Base-by-base conservation (phyloP, 768 basidiomycete genomes). In the Kwoniella newhampshirensis region DNA sequence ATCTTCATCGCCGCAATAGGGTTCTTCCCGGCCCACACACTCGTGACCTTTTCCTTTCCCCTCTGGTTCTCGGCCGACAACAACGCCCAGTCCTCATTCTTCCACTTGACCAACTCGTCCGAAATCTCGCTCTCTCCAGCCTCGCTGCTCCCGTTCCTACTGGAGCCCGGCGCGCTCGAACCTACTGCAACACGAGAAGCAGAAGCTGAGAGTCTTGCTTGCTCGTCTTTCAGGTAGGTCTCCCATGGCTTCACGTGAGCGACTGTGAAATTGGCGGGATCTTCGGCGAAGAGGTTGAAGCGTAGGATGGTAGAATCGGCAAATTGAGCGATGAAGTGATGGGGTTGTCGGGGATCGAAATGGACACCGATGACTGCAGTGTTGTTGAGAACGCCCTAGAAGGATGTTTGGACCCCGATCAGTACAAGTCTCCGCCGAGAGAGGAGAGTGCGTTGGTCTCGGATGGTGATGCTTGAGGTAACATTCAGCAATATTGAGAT, bases 211-310 rank as follows among this genome's bases (percentile, higher is more conserved):
- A 32, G 32, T 32, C 32, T 32, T 13, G 32, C 32, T 13, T 32
- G 32, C 13, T 32, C 32, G 32, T 32, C 32, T 32, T 32, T 32
- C 32, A 32, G 44, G 25, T 20, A 46, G 47, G 47, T n/a, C 35
- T 26, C 26, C 25, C 13, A n/a, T 6, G 47, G 27, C n/a, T 26
- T 20, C 4, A 32, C 35, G 7, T 42, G 32, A 13, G 32, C 32
- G 13, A 11, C 20, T 28, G n/a, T 13, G 36, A 40, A 12, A 39
- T 11, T 47, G 8, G 66, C 40, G 1, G 75, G 75, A 51, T 78
- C 77, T 41, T 78, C 77, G 4, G 66, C 63, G 59, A 75, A 73
- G 30, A 78, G 57, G 61, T 73, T 70, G 64, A 70, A 73, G 51
- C 66, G 67, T 12, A 76, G 45, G 32, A 72, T 70, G 8, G 60